Evolutionary conservation across 2,329 filamentous ascomycete species (phyloP), one percentile per base, ranked within the genome.

Genomic region (Tolypocladium inflatum): DNA sequence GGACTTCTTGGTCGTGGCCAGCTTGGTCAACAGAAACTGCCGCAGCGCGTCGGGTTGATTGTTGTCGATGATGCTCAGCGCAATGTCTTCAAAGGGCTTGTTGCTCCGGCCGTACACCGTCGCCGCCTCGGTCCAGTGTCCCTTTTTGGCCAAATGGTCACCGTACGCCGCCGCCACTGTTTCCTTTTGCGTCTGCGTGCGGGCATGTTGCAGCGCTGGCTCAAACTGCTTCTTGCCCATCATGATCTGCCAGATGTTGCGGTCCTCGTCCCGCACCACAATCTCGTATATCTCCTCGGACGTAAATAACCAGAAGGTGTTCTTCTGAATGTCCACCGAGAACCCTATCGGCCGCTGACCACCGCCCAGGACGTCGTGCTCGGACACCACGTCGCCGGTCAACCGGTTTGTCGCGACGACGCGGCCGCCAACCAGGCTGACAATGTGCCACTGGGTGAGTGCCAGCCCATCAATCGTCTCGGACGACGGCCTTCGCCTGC

Each of bases 241-340:
- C 84, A 97, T 89, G 56, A 97, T 90, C 69, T 90, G 90, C 94
- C 94, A 99, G 19, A 97, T 85, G 70, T 97, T 90, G 64, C 94
- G 80, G 64, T 92, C 90, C 71, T 99, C 94, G 58, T 97, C 90
- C 51, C 86, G 88, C 15, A 93, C 88, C 15, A 94, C 89, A 59
- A 99, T 88, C 74, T 99, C 94, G 65, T 91, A 97, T 55, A 99
- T 96, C 67, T 96, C 91, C 58, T 90, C 83, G 0, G 84, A 82
- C 0, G 93, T 97, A 68, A 97, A 96, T 2, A 99, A 81, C 94
- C 95, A 99, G 69, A 93, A 97, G 0, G 94, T 99, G 67, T 93
- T 95, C 77, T 97, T 96, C 71, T 94, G 93, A 60, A 89, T 82
- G 71, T 99, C 94, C 10, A 93, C 87, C 55, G 91, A 87, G 21